Conservation (phyloP, 192 early-diverging fungal species). For the Coemansia biformis region DNA sequence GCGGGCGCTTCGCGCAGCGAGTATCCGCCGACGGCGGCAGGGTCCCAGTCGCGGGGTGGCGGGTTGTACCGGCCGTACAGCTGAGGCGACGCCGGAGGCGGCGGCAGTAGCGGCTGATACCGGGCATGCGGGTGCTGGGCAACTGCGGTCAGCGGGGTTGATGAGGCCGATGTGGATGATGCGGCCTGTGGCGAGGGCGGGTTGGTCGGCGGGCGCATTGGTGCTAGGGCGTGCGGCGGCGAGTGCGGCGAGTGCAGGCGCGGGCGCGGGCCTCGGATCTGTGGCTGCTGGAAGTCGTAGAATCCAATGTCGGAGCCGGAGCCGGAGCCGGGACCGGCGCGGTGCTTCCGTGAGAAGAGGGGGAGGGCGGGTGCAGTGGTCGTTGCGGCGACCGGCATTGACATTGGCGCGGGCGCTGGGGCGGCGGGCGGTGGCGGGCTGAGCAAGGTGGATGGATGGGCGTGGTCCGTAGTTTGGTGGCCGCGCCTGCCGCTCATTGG, state of each 20-base stretch:
- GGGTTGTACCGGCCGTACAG: background rate
- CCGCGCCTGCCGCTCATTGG: conserved; percentile 8
- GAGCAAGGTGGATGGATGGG: background rate
- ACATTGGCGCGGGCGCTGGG: conserved; percentile 11
- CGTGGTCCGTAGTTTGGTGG: conserved; percentile 5
- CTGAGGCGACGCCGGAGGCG: conserved; percentile 1
- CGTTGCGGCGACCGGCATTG: conserved; percentile 10
- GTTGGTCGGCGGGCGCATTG: conserved; percentile 7
- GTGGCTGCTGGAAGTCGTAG: conserved; percentile 14
- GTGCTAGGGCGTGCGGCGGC: conserved; percentile 2
- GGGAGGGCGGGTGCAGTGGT: conserved; percentile 1
- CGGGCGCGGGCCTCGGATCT: background rate
- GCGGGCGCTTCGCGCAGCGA: background rate
- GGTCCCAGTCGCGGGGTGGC: background rate
- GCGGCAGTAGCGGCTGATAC: background rate
- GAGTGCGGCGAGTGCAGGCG: no score
- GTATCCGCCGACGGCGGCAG: no score
- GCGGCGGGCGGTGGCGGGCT: conserved; percentile 2
- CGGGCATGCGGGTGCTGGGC: conserved; percentile 4
- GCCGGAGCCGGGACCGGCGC: background rate
- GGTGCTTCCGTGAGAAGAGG: conserved; percentile 3
- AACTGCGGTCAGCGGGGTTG: conserved; percentile 14
- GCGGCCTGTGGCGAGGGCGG: conserved; percentile 14
- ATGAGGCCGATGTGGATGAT: conserved; percentile 14
- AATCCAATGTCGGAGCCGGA: conserved; percentile 5